Conservation (phyloP, 140 eudicot genomes). For the Oenanthe javanica region DNA sequence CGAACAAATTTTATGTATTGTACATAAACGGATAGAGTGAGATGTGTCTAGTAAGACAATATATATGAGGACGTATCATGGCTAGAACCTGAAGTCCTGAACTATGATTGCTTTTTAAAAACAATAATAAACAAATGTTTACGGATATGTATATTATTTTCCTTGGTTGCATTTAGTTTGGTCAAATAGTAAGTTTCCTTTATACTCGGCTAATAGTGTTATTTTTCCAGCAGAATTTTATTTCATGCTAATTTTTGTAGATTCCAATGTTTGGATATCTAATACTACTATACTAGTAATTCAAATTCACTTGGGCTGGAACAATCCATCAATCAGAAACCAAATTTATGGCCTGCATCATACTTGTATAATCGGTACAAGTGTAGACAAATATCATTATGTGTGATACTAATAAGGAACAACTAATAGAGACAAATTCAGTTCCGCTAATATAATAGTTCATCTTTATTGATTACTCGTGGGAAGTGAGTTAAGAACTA, state of each 20-base stretch:
- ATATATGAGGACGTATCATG: not conserved
- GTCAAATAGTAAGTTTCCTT: not conserved
- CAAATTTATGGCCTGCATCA: not conserved
- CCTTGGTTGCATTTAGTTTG: not conserved
- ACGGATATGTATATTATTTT: not conserved
- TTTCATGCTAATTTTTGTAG: not conserved
- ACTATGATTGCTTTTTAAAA: not conserved
- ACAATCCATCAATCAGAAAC: not conserved
- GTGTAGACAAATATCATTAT: not conserved
- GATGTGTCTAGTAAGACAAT: not conserved
- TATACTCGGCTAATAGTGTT: not conserved
- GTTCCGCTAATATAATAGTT: not conserved
- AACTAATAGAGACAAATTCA: not conserved
- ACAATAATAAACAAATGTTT: not conserved
- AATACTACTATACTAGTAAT: not conserved
- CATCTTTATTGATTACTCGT: not conserved
- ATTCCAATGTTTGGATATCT: not conserved
- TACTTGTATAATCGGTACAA: not conserved
- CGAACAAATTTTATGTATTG: not conserved
- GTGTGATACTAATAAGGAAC: not conserved
- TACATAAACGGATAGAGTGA: not conserved
- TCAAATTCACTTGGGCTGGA: not conserved
- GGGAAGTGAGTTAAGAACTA: not conserved
- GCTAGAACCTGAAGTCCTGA: slow-evolving; percentile 4
- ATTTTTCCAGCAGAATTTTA: not conserved